Evolutionary conservation across 2,329 filamentous ascomycete genomes (phyloP), one percentile per base, ranked within the genome.

Genomic region (Fusarium dlaminii): DNA sequence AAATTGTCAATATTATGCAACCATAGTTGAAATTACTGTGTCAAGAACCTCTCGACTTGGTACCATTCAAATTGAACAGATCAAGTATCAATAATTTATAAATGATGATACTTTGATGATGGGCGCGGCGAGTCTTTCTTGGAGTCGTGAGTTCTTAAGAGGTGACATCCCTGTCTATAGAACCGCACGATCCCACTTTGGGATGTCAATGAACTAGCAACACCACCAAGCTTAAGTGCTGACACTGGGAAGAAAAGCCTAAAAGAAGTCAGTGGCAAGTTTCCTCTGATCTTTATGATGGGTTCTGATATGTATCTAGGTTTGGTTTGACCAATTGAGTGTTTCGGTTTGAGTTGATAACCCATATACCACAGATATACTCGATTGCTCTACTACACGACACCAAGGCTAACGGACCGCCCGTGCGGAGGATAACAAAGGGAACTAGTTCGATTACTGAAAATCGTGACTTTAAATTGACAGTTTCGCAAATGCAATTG

Each of bases 151-250:
- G 22, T 48, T 58, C 55, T 58, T 49, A 24, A 24, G 40, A 36
- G n/a, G 17, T 37, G n/a, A 43, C 40, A 68, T 37, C 67, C 59
- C 52, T 70, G 67, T 66, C 59, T 36, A 70, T 48, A 43, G 29
- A 46, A 64, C 59, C 39, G 51, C 65, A 51, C 51, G 66, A 58
- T 64, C 65, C 67, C 67, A 70, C 66, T 57, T 66, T 43, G 52
- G 56, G 43, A 68, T 66, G 18, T 43, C 34, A 46, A 52, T 48
- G 46, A 70, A 70, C 67, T 70, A 70, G 66, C 66, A 70, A 70
- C 52, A 70, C 66, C 51, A 65, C 36, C 40, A 48, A 58, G 63
- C 62, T 68, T 68, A 45, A 48, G 59, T 59, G 59, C 66, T 70
- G 66, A 70, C 59, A 54, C 36, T 55, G 27, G 27, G 46, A 57